phyloP scores from a whole-genome alignment of 2,329 filamentous ascomycete genomes.

The Coleophoma cylindrospora region DNA sequence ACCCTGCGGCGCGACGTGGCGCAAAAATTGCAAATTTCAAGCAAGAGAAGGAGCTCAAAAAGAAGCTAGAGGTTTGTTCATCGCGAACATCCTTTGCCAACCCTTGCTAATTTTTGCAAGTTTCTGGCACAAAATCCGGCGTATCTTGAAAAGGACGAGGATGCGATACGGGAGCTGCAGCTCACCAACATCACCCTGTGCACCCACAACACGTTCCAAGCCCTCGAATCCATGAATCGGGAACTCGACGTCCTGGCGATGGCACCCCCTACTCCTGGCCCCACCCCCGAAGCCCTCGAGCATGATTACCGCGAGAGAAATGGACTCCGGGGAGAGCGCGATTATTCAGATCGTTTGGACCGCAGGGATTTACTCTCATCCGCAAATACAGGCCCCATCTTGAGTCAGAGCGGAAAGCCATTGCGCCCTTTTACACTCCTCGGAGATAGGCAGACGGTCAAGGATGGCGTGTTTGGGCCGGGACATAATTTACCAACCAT shows the following conservation, averaged over 20 bases:
- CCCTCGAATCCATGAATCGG: conserved; percentile 79
- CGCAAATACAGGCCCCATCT: conserved; percentile 61
- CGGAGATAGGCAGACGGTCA: conserved; percentile 68
- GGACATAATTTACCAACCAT: conserved; percentile 95
- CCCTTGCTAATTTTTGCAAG: conserved; percentile 30
- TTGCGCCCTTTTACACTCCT: conserved; percentile 87
- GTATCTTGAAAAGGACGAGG: conserved; percentile 71
- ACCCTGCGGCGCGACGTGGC: conserved; percentile 67
- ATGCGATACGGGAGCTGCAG: conserved; percentile 73
- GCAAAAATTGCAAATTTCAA: conserved; percentile 83
- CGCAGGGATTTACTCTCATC: conserved; percentile 44
- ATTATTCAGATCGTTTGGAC: conserved; percentile 73
- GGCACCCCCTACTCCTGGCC: conserved; percentile 52
- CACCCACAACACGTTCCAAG: conserved; percentile 77
- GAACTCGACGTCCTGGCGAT: conserved; percentile 78
- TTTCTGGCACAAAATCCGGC: conserved; percentile 55
- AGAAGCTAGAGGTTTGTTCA: conserved; percentile 62
- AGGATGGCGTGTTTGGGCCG: conserved; percentile 77
- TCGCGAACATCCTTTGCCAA: not conserved
- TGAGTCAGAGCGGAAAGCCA: conserved; percentile 76
- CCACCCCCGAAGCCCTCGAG: conserved; percentile 36
- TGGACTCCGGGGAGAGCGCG: conserved; percentile 33
- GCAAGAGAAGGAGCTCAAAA: conserved; percentile 79
- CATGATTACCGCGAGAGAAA: conserved; percentile 41
- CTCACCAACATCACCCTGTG: conserved; percentile 69